Conservation (phyloP, 768 basidiomycete genomes). For the Pulveroboletus sp. region DNA sequence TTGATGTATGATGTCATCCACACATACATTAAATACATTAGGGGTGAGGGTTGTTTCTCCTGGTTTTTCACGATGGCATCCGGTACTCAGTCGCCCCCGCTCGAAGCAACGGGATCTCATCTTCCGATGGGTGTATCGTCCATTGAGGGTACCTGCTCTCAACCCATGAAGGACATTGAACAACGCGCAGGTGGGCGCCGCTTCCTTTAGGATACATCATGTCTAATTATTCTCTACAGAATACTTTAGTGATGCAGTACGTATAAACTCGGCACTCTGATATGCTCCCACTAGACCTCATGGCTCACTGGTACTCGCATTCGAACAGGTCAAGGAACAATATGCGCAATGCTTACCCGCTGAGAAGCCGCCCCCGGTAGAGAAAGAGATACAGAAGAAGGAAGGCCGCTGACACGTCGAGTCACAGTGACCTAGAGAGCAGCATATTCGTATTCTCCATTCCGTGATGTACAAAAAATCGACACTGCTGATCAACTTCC, state of each 20-base stretch:
- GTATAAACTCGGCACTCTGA: not conserved
- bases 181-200: constrained; percentile 42
- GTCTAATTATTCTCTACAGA: constrained; percentile 9
- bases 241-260: constrained; percentile 29
- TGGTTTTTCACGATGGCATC: constrained; percentile 11
- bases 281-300: not conserved
- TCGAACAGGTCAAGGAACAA: constrained; percentile 20
- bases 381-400: constrained; percentile 1
- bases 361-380: constrained; percentile 9
- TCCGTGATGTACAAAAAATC: constrained; percentile 3
- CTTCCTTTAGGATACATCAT: not conserved
- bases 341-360: constrained; percentile 9
- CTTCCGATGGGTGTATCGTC: constrained; percentile 46
- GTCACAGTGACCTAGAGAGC: not conserved
- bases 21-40: not conserved
- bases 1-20: constrained; percentile 27
- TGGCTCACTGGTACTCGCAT: too few relatives aligned
- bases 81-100: constrained; percentile 54
- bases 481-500: not conserved
- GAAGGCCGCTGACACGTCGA: not conserved
- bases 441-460: not conserved
- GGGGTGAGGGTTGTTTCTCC: not conserved
- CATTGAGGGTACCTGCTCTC: constrained; percentile 34
- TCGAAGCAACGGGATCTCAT: constrained; percentile 45
- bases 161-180: constrained; percentile 36